A percentile compares a stretch with the other conserved stretches of the same genome.
These are phyloP conservation scores for Kazachstania africana DNA, from an alignment of 805 yeast genomes.

Conservation along the genomic window DNA sequence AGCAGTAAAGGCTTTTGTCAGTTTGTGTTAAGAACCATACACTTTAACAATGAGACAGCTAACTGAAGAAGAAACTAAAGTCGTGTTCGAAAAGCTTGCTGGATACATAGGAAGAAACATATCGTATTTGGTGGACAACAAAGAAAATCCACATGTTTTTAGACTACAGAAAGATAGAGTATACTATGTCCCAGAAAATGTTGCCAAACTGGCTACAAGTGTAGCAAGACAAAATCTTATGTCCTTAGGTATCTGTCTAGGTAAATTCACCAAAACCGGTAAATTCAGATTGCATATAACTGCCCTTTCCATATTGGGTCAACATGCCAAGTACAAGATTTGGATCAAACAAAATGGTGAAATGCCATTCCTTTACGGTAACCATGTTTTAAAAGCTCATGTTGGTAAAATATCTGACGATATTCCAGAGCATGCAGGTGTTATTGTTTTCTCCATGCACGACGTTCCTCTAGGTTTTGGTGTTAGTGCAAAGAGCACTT, in stretches of 20 bases:
- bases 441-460: conserved; percentile 78
- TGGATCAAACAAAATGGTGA: conserved; percentile 98
- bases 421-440: conserved; percentile 96
- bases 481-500: conserved; percentile 82
- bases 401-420: conserved; percentile 95
- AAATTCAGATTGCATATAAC: conserved; percentile 93
- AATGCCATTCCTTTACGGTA: conserved; percentile 96
- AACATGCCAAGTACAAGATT: conserved; percentile 82
- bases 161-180: conserved; percentile 94
- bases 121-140: conserved; percentile 72
- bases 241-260: conserved; percentile 89
- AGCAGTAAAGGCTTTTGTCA: no score
- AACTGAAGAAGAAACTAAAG: conserved; percentile 94
- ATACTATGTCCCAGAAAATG: conserved; percentile 74
- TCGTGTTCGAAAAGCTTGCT: conserved; percentile 90
- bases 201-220: conserved; percentile 81
- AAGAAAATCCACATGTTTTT: conserved; percentile 78
- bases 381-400: conserved; percentile 93
- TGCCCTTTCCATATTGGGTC: conserved; percentile 69
- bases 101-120: conserved; percentile 95
- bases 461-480: conserved; percentile 95
- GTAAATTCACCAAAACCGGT: conserved; percentile 95
- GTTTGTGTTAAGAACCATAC: no score
- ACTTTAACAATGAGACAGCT: conserved; percentile 73
- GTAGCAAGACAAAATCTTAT: conserved; percentile 81